phyloP scores from a whole-genome alignment of 345 rosid species.

The Salix arbutifolia region DNA sequence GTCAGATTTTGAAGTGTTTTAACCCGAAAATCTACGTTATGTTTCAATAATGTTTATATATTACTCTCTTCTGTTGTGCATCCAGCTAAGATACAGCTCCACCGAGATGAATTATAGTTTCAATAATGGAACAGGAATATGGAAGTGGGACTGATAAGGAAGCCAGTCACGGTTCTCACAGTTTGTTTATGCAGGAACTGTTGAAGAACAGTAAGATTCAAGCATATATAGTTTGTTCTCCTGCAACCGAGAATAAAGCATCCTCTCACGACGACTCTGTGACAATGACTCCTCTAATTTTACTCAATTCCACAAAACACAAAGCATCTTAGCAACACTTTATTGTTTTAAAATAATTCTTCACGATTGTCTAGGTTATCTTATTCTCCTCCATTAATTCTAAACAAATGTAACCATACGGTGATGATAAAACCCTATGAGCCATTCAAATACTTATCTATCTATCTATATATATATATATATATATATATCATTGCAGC shows the following conservation, averaged over 20 bases:
- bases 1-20: too few relatives aligned
- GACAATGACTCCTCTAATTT: neutral
- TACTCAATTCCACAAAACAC: neutral
- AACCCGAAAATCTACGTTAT: too few relatives aligned
- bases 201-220: neutral
- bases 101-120: neutral
- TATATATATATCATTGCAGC: neutral
- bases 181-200: neutral
- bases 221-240: neutral
- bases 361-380: too few relatives aligned
- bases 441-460: too few relatives aligned
- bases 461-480: too few relatives aligned
- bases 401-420: too few relatives aligned
- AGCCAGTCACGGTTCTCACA: neutral
- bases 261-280: neutral
- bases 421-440: too few relatives aligned
- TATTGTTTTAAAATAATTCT: too few relatives aligned
- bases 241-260: neutral
- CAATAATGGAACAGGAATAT: neutral
- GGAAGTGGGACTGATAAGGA: neutral
- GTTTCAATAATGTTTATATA: too few relatives aligned
- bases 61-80: neutral
- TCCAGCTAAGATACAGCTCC: slow-evolving; percentile 9
- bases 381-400: too few relatives aligned
- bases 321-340: neutral